Percentiles rank a stretch among this genome's conserved stretches.
These are phyloP conservation scores for Lepidium africanum DNA, from an alignment of 345 rosid species.

Conservation along the genomic window DNA sequence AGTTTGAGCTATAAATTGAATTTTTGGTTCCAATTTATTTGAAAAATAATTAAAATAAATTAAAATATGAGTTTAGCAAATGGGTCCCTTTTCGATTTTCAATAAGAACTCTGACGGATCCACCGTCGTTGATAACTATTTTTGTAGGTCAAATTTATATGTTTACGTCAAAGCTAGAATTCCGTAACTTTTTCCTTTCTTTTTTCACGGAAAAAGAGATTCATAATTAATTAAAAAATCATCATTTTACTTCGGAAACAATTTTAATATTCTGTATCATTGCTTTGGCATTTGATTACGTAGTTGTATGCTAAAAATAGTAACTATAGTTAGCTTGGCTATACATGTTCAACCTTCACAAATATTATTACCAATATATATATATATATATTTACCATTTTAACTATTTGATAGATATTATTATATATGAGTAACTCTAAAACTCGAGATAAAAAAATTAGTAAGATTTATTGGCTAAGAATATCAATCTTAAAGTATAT, in stretches of 20 bases:
- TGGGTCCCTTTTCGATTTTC: constrained; percentile 12
- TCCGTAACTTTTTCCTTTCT: not conserved
- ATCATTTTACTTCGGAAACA: constrained; percentile 27
- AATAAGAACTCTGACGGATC: constrained; percentile 21
- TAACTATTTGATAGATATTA: too few relatives aligned
- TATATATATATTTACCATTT: too few relatives aligned
- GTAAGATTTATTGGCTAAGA: not conserved
- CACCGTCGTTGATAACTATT: constrained; percentile 1
- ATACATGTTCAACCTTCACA: constrained; percentile 1
- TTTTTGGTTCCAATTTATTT: too few relatives aligned
- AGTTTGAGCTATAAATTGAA: too few relatives aligned
- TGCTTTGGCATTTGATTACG: constrained; percentile 17
- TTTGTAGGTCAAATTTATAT: not conserved
- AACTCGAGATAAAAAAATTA: too few relatives aligned
- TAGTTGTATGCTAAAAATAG: not conserved
- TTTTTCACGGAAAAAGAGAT: not conserved
- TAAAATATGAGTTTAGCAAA: not conserved
- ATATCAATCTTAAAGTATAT: not conserved
- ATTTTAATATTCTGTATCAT: constrained; percentile 15
- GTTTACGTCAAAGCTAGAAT: not conserved
- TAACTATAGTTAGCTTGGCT: constrained; percentile 1
- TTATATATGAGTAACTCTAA: too few relatives aligned
- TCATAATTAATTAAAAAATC: not conserved
- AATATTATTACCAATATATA: not conserved
- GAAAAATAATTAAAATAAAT: too few relatives aligned